Evolutionary conservation across 1,284 basidiomycete genomes (phyloP).

Genomic region (Wolfiporia cocos): DNA sequence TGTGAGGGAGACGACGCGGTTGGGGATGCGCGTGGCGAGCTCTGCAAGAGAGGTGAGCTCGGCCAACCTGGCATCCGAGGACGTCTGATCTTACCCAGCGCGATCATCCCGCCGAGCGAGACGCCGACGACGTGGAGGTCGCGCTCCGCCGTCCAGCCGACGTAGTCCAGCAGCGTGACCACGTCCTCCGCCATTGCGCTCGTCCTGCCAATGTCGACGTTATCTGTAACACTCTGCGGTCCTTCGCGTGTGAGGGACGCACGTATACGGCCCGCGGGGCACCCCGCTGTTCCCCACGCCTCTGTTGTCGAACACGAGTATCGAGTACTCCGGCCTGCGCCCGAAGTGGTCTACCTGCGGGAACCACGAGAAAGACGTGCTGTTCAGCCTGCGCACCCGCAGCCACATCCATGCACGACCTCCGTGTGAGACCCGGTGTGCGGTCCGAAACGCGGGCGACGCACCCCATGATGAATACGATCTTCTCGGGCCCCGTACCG

Average conservation of each 20-base stretch:
- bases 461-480: slow-evolving; percentile 71
- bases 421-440: neutral
- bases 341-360: slow-evolving; percentile 56
- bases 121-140: slow-evolving; percentile 73
- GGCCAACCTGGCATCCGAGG: too few species aligned
- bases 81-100: slow-evolving; percentile 44
- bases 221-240: slow-evolving; percentile 4
- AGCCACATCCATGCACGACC: too few species aligned
- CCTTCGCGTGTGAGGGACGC: too few species aligned
- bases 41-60: slow-evolving; percentile 34
- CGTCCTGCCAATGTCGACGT: slow-evolving; percentile 38
- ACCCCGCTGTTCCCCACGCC: slow-evolving; percentile 77
- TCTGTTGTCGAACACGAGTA: slow-evolving; percentile 83
- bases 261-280: slow-evolving; percentile 67
- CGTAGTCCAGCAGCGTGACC: slow-evolving; percentile 60
- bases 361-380: slow-evolving; percentile 57
- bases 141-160: slow-evolving; percentile 65
- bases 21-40: slow-evolving; percentile 59
- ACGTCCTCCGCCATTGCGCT: slow-evolving; percentile 77
- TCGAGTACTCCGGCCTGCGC: slow-evolving; percentile 42
- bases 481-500: slow-evolving; percentile 55
- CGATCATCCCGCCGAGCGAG: slow-evolving; percentile 85
- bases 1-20: slow-evolving; percentile 60
- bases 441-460: neutral
- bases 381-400: slow-evolving; percentile 40